These are phyloP conservation scores for Gomphus sp. DNA, from an alignment of 1,284 basidiomycete genomes.

Conservation along the genomic window DNA sequence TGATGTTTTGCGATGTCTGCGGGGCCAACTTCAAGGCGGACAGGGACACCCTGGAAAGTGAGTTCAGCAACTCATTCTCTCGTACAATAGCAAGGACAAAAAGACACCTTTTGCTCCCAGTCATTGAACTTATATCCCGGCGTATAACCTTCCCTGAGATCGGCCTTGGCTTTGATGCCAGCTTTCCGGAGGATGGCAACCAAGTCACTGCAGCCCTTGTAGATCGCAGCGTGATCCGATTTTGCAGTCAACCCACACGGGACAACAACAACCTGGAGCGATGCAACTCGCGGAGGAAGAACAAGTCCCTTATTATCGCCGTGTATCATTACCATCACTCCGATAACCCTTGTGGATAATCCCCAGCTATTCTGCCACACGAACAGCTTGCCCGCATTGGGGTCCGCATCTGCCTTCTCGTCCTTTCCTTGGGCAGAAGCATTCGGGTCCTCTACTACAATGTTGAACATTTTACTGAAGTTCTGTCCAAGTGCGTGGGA, in stretches of 20 bases:
- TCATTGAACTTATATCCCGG: slow-evolving; percentile 99
- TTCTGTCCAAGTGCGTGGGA: slow-evolving; percentile 98
- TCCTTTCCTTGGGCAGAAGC: slow-evolving; percentile 40
- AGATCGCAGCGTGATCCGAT: slow-evolving; percentile 68
- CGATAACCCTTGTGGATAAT: slow-evolving; percentile 90
- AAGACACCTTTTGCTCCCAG: slow-evolving; percentile 88
- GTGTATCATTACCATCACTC: slow-evolving; percentile 99
- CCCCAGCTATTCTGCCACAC: slow-evolving; percentile 99
- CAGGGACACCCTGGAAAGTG: slow-evolving; percentile 75
- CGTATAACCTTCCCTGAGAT: slow-evolving; percentile 92
- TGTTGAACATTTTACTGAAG: slow-evolving; percentile 99
- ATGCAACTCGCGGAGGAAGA: slow-evolving; percentile 91
- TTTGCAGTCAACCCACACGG: slow-evolving; percentile 89
- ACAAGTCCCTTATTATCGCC: slow-evolving; percentile 98
- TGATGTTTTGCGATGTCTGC: slow-evolving; percentile 83
- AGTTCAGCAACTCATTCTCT: not conserved
- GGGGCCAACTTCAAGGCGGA: slow-evolving; percentile 95
- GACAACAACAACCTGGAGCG: slow-evolving; percentile 84
- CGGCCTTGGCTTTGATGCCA: slow-evolving; percentile 82
- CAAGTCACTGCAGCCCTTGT: slow-evolving; percentile 69
- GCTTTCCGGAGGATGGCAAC: slow-evolving; percentile 61
- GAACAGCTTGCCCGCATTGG: slow-evolving; percentile 47
- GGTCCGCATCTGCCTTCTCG: slow-evolving; percentile 9
- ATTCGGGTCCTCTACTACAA: slow-evolving; percentile 90
- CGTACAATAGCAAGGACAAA: not conserved